Evolutionary conservation across 140 eudicot species (phyloP), one percentile per base, ranked within the genome.

Genomic region (Senecio squalidus): DNA sequence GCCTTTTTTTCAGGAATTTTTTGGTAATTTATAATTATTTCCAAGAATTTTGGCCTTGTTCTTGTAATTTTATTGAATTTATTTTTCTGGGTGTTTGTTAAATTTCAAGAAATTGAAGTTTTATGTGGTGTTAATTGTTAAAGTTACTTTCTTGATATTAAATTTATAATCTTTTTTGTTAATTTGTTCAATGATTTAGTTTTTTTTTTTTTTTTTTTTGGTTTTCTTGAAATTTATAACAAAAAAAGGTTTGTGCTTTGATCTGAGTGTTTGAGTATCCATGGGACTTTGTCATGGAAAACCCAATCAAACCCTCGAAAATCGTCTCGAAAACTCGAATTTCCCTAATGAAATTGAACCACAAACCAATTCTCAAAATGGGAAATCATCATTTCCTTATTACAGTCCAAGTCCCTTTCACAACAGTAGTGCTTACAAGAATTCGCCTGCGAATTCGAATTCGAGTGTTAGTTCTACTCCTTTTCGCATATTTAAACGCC

Each of bases 231-330:
- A 51, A 13, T 63, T 43, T 55, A 14, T 33, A 11, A 17, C 43
- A 11, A 45, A 10, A 45, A 46, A 13, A 33, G 31, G 51, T 25
- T 25, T 27, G 53, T 53, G 16, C 24, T 28, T 67, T 67, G 5
- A 18, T 9, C 28, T 34, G 3, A n/a, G 52, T 47, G 4, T 62
- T 70, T 52, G 61, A 78, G 68, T 66, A 56, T 62, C 84, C 71
- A 90, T 92, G 99, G 99, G 99, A 70, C 87, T 92, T 62, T 92
- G 99, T 78, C 95, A 92, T 67, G 99, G 96, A 74, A 92, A 92
- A 80, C 99, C 96, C 46, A 72, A 68, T 74, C 80, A 80, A 72
- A 64, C 76, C 83, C 84, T 77, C 8, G 75, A 83, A 72, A 82
- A 46, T 48, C 80, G 69, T 21, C 68, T 72, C 17, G 94, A 81